These are phyloP conservation scores for Antitrichia curtipendula DNA, from an alignment of 225 moss, liverwort and hornwort species.

Conservation along the genomic window DNA sequence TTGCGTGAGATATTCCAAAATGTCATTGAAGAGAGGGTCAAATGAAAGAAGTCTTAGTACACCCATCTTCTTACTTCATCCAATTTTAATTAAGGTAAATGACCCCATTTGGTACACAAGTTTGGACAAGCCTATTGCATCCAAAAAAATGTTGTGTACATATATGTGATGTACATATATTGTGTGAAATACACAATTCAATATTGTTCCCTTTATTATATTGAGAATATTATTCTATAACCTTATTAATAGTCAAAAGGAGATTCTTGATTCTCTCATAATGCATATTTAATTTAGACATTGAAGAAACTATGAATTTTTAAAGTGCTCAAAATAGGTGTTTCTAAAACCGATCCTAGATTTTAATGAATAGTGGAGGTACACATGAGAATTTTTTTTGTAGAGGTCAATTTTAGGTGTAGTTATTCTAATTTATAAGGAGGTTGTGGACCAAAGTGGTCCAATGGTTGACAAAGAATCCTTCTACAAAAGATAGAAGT, in stretches of 20 bases:
- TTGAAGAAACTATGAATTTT: neutral
- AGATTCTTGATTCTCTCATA: neutral
- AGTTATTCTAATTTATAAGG: neutral
- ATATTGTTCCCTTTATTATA: neutral
- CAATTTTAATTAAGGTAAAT: neutral
- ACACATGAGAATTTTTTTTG: no score
- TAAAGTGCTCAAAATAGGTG: neutral
- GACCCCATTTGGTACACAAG: neutral
- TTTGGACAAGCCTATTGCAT: neutral
- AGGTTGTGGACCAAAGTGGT: accelerated
- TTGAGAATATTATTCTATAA: accelerated
- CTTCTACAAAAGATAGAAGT: accelerated
- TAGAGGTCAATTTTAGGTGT: accelerated
- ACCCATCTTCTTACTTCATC: neutral
- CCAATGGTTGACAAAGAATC: neutral
- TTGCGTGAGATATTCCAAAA: neutral
- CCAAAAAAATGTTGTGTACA: neutral
- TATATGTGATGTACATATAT: neutral
- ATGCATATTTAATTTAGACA: neutral
- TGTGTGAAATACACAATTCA: neutral
- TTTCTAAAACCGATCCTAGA: neutral
- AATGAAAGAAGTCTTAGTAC: neutral
- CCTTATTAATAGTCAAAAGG: neutral
- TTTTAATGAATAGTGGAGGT: neutral
- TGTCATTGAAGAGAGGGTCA: neutral